Percentiles rank a stretch among this genome's conserved stretches.
Conservation (phyloP, 2,329 filamentous ascomycete species). For the Fusarium domesticum region DNA sequence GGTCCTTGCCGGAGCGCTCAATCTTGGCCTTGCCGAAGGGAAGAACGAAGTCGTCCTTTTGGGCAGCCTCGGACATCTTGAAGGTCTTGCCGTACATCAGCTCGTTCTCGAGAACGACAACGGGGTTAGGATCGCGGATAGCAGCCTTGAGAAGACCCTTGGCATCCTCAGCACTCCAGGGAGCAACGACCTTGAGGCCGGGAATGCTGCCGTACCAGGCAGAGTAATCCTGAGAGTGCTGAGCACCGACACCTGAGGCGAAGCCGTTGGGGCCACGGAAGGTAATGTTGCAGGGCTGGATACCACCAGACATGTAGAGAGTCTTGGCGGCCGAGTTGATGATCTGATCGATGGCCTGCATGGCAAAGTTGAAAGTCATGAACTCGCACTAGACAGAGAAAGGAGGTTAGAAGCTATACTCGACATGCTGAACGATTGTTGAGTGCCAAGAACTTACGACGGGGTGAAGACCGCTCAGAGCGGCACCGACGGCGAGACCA, state of each 20-base stretch:
- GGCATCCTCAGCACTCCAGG: constrained; percentile 96
- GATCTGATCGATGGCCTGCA: constrained; percentile 99
- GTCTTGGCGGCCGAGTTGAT: constrained; percentile 99
- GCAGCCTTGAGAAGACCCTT: constrained; percentile 98
- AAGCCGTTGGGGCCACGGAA: constrained; percentile 99
- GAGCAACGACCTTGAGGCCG: constrained; percentile 92
- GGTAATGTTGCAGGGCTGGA: constrained; percentile 99
- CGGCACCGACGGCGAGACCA: constrained; percentile 91
- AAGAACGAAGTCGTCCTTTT: constrained; percentile 94
- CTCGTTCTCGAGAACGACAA: constrained; percentile 88
- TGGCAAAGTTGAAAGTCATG: constrained; percentile 99
- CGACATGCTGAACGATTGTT: constrained; percentile 2
- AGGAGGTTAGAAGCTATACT: constrained; percentile 8
- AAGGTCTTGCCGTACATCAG: constrained; percentile 89
- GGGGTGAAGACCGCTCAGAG: constrained; percentile 89
- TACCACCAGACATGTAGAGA: constrained; percentile 99
- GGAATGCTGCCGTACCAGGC: constrained; percentile 99
- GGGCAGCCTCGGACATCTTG: constrained; percentile 95
- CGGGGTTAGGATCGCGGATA: constrained; percentile 96
- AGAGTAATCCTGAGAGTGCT: constrained; percentile 98
- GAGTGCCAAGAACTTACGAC: constrained; percentile 62
- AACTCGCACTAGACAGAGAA: constrained; percentile 74
- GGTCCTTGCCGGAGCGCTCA: constrained; percentile 90
- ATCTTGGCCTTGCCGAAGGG: constrained; percentile 99
- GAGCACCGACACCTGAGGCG: constrained; percentile 88